Evolutionary conservation across 148 eudicot genomes (phyloP), one percentile per base, ranked within the genome.

Genomic region (Cornus suecica): DNA sequence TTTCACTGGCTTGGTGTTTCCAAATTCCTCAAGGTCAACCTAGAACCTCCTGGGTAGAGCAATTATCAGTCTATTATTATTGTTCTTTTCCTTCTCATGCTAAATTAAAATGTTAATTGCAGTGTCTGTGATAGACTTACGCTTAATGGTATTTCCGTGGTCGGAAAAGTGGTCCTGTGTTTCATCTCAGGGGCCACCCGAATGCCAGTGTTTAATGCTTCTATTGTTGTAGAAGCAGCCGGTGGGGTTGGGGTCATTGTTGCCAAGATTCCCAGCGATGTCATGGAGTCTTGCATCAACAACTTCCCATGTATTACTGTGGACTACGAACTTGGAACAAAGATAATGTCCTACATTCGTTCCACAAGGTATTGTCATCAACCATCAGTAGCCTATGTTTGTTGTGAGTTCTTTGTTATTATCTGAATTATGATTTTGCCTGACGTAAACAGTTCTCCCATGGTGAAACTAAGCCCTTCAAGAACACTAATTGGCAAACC

Each of bases 161-260:
- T 78, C 14, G 83, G 83, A 66, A 76, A 76, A 28, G 80, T 80
- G 54, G 76, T 80, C 13, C 74, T 80, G 9, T 80, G 80, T 42
- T 80, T 80, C 70, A 61, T 69, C 0, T 10, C 31, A 48, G 10
- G 0, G 8, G 24, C 54, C 45, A 0, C 1, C 0, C 16, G 20
- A 11, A 29, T 11, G 18, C 58, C n/a, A 24, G n/a, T 22, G n/a
- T 2, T 28, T 28, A 30, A 5, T 13, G 76, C 66, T 14, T 22
- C 77, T 28, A 9, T 20, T 24, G 4, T 7, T 7, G 79, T 76
- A 0, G 37, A 20, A 30, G 65, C 14, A 16, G 77, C 69, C 8
- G 77, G 83, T 15, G 83, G 77, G 20, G 62, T 48, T 34, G 83
- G 83, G 26, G 48, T 80, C 24, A 80, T 80, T 6, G 28, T 80